Evolutionary conservation across 192 early-diverging fungal species (phyloP).

Genomic region (Backusella tarrabulga): DNA sequence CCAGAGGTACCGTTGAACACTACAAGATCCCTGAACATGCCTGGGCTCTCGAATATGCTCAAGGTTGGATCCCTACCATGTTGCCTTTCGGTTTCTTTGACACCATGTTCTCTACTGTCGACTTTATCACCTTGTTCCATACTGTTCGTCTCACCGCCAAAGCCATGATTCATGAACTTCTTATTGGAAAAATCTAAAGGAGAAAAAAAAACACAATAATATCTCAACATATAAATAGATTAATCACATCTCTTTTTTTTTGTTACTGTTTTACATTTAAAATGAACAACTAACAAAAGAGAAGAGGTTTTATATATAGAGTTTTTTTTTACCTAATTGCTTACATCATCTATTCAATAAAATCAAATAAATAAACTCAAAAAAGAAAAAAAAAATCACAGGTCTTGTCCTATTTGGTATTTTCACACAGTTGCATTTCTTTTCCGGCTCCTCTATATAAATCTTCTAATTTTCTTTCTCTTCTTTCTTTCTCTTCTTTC

Average conservation of each 20-base stretch:
- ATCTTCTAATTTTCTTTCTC: neutral
- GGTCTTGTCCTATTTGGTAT: neutral
- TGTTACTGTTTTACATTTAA: neutral
- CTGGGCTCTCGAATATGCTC: constrained; percentile 47
- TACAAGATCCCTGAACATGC: constrained; percentile 48
- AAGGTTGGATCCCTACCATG: constrained; percentile 44
- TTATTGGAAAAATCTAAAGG: constrained; percentile 34
- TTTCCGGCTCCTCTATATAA: neutral
- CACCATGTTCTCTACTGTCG: constrained; percentile 40
- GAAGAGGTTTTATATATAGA: neutral
- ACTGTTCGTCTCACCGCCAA: constrained; percentile 39
- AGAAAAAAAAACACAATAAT: neutral
- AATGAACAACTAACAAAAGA: neutral
- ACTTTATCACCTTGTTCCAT: constrained; percentile 34
- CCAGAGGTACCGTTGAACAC: constrained; percentile 39
- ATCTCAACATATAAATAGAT: neutral
- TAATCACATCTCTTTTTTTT: neutral
- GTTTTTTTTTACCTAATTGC: neutral
- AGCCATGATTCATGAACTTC: constrained; percentile 23
- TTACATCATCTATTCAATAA: neutral
- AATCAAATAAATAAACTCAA: neutral
- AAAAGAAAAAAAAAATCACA: neutral
- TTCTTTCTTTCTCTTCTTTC: neutral
- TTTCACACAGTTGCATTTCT: constrained; percentile 8
- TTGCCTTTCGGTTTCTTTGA: constrained; percentile 44